phyloP scores from a whole-genome alignment of 228 moss, liverwort and hornwort genomes.

The Sphagnum fallax region DNA sequence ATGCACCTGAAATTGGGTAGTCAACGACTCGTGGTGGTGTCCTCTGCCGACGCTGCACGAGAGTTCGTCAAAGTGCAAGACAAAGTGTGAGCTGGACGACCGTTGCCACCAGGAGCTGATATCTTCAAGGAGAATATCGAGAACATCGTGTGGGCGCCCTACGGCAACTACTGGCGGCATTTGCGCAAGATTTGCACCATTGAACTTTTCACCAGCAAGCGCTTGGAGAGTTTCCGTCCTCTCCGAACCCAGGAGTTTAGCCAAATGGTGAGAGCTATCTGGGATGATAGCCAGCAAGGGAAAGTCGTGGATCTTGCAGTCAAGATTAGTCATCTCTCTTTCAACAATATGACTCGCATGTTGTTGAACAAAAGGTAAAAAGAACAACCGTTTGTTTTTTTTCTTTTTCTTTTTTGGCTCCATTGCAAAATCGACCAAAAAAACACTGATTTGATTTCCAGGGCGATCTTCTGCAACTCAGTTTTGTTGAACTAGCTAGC shows the following conservation, averaged over 20 bases:
- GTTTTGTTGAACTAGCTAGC: background rate
- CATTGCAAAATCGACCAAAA: background rate
- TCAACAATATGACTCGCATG: slow-evolving; percentile 6
- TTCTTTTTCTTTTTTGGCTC: background rate
- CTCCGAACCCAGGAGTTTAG: slow-evolving; percentile 3
- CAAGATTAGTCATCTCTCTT: slow-evolving; percentile 7
- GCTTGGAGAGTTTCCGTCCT: slow-evolving; percentile 1
- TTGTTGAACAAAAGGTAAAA: slow-evolving; percentile 8
- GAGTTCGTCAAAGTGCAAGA: background rate
- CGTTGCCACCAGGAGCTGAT: background rate
- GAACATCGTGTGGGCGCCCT: background rate
- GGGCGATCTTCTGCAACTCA: background rate
- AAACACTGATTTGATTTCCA: background rate
- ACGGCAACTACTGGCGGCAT: slow-evolving; percentile 6
- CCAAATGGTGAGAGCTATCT: slow-evolving; percentile 2
- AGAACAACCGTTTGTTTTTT: background rate
- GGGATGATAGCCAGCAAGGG: background rate
- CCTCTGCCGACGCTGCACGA: slow-evolving; percentile 2
- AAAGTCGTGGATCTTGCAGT: background rate
- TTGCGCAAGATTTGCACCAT: background rate
- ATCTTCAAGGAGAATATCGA: background rate
- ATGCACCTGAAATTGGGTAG: background rate
- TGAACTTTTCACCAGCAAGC: slow-evolving; percentile 7
- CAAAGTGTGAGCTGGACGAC: background rate
- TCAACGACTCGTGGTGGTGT: slow-evolving; percentile 2